phyloP scores from a whole-genome alignment of 495 filamentous ascomycete species.

The Hypoxylon lienhwacheense region DNA sequence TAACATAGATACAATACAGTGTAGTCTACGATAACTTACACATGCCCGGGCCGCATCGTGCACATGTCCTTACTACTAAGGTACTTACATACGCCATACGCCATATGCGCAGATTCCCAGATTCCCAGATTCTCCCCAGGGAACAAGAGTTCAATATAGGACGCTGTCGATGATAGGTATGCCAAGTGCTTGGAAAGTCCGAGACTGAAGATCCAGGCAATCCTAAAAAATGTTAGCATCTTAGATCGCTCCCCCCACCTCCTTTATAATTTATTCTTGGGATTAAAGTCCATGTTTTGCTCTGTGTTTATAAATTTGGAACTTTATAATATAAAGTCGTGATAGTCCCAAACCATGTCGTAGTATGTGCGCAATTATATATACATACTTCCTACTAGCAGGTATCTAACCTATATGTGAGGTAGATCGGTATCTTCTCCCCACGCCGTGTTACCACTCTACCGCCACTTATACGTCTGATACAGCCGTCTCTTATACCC shows the following conservation, averaged over 20 bases:
- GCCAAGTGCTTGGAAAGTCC: slow-evolving; percentile 32
- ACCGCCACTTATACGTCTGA: slow-evolving; percentile 8
- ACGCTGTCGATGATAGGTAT: slow-evolving; percentile 18
- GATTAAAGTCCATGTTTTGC: slow-evolving; percentile 13
- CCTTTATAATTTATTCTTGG: not conserved
- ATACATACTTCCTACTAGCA: not conserved
- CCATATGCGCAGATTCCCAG: too few species aligned
- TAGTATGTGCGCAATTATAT: slow-evolving; percentile 18
- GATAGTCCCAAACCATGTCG: slow-evolving; percentile 10
- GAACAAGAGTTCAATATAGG: slow-evolving; percentile 22
- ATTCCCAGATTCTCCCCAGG: too few species aligned
- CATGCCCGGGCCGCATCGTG: slow-evolving; percentile 28
- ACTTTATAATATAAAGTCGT: slow-evolving; percentile 12
- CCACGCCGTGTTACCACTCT: slow-evolving; percentile 16
- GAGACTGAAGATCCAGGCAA: slow-evolving; percentile 10
- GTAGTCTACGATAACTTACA: slow-evolving; percentile 5
- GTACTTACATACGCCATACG: slow-evolving; percentile 4
- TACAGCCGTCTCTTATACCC: too few species aligned
- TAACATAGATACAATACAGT: not conserved
- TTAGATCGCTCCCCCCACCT: slow-evolving; percentile 13
- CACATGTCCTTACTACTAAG: slow-evolving; percentile 29
- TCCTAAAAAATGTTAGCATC: slow-evolving; percentile 23
- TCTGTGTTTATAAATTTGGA: slow-evolving; percentile 6
- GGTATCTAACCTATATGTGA: too few species aligned
- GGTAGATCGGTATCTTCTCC: not conserved